Evolutionary conservation across 805 yeast species (phyloP).

Genomic region (Starmerella lactis-condensi): DNA sequence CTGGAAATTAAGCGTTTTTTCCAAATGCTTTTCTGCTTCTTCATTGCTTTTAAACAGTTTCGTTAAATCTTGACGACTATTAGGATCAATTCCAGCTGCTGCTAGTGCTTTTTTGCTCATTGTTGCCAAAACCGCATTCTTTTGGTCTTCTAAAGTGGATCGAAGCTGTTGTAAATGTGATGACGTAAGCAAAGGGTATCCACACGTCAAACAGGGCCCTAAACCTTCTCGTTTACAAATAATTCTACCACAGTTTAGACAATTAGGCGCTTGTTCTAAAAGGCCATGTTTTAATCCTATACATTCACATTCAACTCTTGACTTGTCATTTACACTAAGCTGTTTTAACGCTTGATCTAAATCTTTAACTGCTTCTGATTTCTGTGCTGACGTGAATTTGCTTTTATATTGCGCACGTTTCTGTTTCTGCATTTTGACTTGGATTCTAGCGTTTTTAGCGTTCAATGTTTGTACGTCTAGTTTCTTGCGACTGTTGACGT

Average conservation of each 20-base stretch:
- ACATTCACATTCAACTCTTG: constrained; percentile 46
- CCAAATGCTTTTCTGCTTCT: constrained; percentile 56
- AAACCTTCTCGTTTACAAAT: constrained; percentile 80
- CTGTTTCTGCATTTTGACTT: constrained; percentile 1
- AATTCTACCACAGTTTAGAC: constrained; percentile 83
- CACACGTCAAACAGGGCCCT: constrained; percentile 78
- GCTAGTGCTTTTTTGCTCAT: constrained; percentile 24
- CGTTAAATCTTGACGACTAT: constrained; percentile 1
- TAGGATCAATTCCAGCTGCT: constrained; percentile 23
- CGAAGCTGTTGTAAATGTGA: constrained; percentile 41
- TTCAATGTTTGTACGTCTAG: constrained; percentile 1
- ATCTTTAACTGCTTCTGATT: constrained; percentile 41
- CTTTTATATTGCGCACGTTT: not conserved
- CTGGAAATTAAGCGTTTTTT: constrained; percentile 61
- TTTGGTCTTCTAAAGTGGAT: constrained; percentile 42
- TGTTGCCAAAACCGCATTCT: constrained; percentile 23
- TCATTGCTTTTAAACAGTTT: constrained; percentile 10
- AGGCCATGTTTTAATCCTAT: constrained; percentile 78
- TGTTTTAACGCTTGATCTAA: constrained; percentile 43
- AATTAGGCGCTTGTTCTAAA: constrained; percentile 79
- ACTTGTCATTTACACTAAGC: constrained; percentile 26
- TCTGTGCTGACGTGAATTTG: constrained; percentile 19
- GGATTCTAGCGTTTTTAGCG: not conserved
- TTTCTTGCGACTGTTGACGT: constrained; percentile 7
- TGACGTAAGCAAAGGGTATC: constrained; percentile 39